Evolutionary conservation across 116 monocot genomes (phyloP).

Genomic region (Zostera marina): DNA sequence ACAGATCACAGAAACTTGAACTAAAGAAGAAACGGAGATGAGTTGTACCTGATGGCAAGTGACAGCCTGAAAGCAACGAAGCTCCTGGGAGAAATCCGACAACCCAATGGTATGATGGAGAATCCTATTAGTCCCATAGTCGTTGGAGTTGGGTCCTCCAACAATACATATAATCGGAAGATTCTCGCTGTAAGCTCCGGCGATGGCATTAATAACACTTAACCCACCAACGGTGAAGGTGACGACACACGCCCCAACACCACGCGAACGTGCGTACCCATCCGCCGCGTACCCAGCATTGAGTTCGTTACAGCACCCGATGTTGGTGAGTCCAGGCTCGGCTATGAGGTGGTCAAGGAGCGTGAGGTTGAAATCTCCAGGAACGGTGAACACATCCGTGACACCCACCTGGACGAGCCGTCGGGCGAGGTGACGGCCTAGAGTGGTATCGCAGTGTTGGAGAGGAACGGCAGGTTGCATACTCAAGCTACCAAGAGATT

Average conservation of each 20-base stretch:
- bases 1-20: not conserved
- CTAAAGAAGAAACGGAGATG: not conserved
- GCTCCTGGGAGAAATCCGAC: conserved; percentile 53
- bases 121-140: conserved; percentile 43
- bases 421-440: conserved; percentile 61
- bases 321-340: conserved; percentile 41
- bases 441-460: conserved; percentile 11
- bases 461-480: conserved; percentile 1
- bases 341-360: conserved; percentile 67
- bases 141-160: conserved; percentile 51
- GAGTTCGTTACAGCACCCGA: conserved; percentile 79
- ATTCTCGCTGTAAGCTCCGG: conserved; percentile 52
- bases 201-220: conserved; percentile 53
- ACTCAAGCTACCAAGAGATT: too few species aligned
- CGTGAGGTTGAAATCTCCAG: conserved; percentile 79
- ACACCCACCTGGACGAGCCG: conserved; percentile 64
- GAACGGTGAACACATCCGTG: conserved; percentile 53
- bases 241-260: conserved; percentile 46
- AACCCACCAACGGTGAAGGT: conserved; percentile 56
- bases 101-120: conserved; percentile 51
- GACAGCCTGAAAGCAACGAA: conserved; percentile 55
- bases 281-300: conserved; percentile 56
- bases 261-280: conserved; percentile 34
- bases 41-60: conserved; percentile 34
- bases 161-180: conserved; percentile 57